Evolutionary conservation across 257 asterid species (phyloP), one percentile per base, ranked within the genome.

Genomic region (Jacaranda mimosifolia): DNA sequence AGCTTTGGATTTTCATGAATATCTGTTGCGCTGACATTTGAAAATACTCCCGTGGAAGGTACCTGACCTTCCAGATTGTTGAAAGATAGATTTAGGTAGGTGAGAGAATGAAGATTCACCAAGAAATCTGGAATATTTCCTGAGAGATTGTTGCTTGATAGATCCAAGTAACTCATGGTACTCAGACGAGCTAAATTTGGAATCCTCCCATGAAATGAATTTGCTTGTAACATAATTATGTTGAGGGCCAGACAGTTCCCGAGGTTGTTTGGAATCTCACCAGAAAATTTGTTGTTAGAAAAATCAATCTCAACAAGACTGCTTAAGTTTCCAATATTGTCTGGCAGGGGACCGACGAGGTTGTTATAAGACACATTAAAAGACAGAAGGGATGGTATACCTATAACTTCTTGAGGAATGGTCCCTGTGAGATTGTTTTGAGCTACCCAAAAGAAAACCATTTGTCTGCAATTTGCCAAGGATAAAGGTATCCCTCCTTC

Each of bases 51-150:
- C 6, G 48, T 53, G 57, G 68, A 76, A 32, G 88, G 91, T 11
- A 84, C 75, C 82, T 82, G 68, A 0, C 92, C 92, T 14, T 84
- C 90, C 10, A 86, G 81, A 46, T 75, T 51, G 70, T 88, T 88
- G 82, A 82, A 86, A 3, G 90, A 88, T 9, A 88, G 78, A 70
- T 88, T 84, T 43, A 88, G 67, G 46, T 79, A 60, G 18, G 52
- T 51, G 42, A 86, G 63, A 51, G 84, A 75, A 19, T 83, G 42
- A 52, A 82, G 72, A 65, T 67, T 63, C 10, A 21, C 74, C 40
- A 88, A 58, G 62, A 70, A 59, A 51, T 7, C 52, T 52, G 90
- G 89, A 79, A 84, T 80, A 5, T 70, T 56, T 19, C 91, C 87
- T 12, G 87, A 73, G 57, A 85, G 76, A 32, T 74, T 83, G 73